phyloP scores from a whole-genome alignment of 1,284 basidiomycete species.

The Ustilago trichophora region DNA sequence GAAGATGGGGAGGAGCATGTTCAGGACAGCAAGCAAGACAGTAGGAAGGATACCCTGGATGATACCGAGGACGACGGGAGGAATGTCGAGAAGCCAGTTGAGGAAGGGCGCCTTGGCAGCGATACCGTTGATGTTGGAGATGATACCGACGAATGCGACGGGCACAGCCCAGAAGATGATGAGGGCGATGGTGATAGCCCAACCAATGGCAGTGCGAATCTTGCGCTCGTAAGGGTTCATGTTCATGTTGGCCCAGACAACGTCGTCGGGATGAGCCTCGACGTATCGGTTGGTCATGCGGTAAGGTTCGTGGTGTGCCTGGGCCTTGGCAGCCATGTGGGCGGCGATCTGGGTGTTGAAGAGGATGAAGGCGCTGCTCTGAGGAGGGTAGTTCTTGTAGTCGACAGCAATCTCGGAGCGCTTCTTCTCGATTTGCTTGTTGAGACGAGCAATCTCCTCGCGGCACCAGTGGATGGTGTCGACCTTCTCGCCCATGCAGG shows the following conservation, averaged over 20 bases:
- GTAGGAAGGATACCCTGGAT: conserved; percentile 81
- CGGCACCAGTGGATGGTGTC: conserved; percentile 87
- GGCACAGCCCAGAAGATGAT: conserved; percentile 73
- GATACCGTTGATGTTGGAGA: conserved; percentile 82
- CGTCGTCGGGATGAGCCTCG: conserved; percentile 71
- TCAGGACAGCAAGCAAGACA: conserved; percentile 83
- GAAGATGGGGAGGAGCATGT: conserved; percentile 88
- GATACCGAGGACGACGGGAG: conserved; percentile 74
- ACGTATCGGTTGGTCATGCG: conserved; percentile 57
- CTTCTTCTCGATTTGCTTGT: conserved; percentile 69
- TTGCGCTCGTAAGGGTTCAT: conserved; percentile 88
- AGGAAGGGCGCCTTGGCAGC: conserved; percentile 77
- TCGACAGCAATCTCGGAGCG: conserved; percentile 74
- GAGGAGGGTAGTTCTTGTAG: conserved; percentile 72
- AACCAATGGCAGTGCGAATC: conserved; percentile 70
- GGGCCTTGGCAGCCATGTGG: conserved; percentile 48
- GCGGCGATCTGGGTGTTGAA: conserved; percentile 89
- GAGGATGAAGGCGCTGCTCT: conserved; percentile 77
- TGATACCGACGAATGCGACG: conserved; percentile 79
- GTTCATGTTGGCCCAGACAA: conserved; percentile 87
- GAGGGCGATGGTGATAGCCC: conserved; percentile 72
- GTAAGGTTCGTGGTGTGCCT: conserved; percentile 59
- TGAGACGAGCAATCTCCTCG: conserved; percentile 72
- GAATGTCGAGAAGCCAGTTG: conserved; percentile 79
- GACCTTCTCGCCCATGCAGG: conserved; percentile 76